Evolutionary conservation across 805 yeast species (phyloP), one percentile per base, ranked within the genome.

Genomic region (Saturnispora silvae): DNA sequence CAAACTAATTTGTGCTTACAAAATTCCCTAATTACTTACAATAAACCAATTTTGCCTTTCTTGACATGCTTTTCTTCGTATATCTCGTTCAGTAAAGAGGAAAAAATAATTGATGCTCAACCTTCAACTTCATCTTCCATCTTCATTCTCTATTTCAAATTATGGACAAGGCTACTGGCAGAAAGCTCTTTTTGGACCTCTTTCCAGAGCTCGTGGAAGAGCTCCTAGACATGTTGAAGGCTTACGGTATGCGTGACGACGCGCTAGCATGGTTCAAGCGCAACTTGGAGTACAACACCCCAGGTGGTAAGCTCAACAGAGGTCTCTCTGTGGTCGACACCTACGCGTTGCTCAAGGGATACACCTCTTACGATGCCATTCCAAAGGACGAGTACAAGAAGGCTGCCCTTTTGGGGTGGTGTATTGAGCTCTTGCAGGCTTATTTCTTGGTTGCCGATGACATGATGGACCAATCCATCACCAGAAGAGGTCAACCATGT

Each of bases 401-500:
- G 52, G 82, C 84, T 27, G 92, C 96, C 8, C 65, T 87, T 34
- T 69, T 92, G 47, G 98, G 98, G 17, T 92, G 98, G 98, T 70
- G 85, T 50, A 76, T 92, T 49, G 98, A 92, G 65, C 70, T 92
- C 47, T 68, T 89, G 49, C 98, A 89, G 64, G 97, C 96, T 2
- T 92, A 84, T 60, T 92, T 92, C 69, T 70, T 92, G 52, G 97
- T 92, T 40, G 94, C 97, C 23, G 98, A 92, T 59, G 98, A 92
- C 59, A 92, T 92, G 77, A 92, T 92, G 98, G 98, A 92, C 60
- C 75, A 77, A 49, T 82, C 95, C 24, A 81, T 84, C 59, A 92
- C 98, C 29, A 82, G 98, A 70, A 80, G 98, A 60, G 98, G 96
- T 42, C 96, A 89, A 64, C 92, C 96, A 47, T 92, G 98, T 63